Conservation (phyloP, 1,139 yeast species). For the Yamadazyma diospyri region DNA sequence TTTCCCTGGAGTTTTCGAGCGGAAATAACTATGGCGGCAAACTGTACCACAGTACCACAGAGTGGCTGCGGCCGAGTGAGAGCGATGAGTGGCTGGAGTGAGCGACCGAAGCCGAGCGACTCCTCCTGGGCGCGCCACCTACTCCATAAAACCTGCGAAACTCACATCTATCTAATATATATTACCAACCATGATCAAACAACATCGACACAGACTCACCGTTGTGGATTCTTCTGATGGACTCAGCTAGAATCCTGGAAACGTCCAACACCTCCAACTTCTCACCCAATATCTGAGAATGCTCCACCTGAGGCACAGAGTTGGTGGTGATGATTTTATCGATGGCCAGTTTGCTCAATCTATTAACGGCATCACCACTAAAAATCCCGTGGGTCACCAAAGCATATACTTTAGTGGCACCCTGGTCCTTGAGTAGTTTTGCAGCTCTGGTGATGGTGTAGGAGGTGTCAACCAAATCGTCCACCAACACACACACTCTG, state of each 20-base stretch:
- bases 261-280: slow-evolving; percentile 83
- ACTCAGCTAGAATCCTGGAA: slow-evolving; percentile 84
- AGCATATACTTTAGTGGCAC: slow-evolving; percentile 83
- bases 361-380: slow-evolving; percentile 82
- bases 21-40: no score
- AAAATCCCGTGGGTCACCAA: slow-evolving; percentile 91
- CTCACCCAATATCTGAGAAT: slow-evolving; percentile 52
- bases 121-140: no score
- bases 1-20: no score
- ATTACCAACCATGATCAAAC: slow-evolving; percentile 79
- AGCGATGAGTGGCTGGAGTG: no score
- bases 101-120: no score
- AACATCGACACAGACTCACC: slow-evolving; percentile 95
- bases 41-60: no score
- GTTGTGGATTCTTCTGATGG: slow-evolving; percentile 91
- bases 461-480: slow-evolving; percentile 92
- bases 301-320: slow-evolving; percentile 78
- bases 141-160: no score
- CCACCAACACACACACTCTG: slow-evolving; percentile 80
- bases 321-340: slow-evolving; percentile 91
- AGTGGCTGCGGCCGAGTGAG: no score
- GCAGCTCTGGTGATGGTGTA: slow-evolving; percentile 93
- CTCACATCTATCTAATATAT: no score
- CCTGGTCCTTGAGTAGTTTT: slow-evolving; percentile 84
- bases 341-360: slow-evolving; percentile 65